Base-by-base conservation (phyloP, 2,329 filamentous ascomycete species). In the Sclerotinia borealis region DNA sequence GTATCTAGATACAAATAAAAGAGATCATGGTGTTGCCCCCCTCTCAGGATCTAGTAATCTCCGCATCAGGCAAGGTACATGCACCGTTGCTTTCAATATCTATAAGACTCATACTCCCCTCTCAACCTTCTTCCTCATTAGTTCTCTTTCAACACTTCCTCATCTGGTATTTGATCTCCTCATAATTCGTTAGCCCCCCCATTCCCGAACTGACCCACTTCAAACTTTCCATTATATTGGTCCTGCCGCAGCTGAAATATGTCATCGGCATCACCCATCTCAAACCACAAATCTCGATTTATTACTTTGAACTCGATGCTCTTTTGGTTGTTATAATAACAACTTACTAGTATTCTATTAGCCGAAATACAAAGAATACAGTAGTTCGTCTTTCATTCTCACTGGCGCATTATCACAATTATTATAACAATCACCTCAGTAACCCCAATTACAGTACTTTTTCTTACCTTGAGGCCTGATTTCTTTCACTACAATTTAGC, bases 21-120 rank as follows among this genome's bases (percentile, higher is more conserved):
- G n/a, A n/a, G n/a, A n/a, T 48, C 45, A 11, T 34, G 8, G 2
- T 27, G n/a, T 10, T 27, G 4, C 11, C 25, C 55, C 43, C 54
- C 54, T 27, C 25, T 8, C n/a, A n/a, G 41, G 48, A 27, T 48
- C 48, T 59, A 48, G 55, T 41, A 27, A 41, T 41, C 41, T 9
- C 55, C 25, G 55, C 19, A 59, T 48, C 41, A 37, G 41, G 41
- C 55, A 59, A 59, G 55, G 55, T 48, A 29, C 36, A 25, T 31
- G 25, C 37, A 58, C 39, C 39, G 54, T 25, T 6, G 22, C 37
- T 45, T 58, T 45, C 37, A 34, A 41, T 15, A 34, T 4, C 15
- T 45, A 58, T 47, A 58, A 58, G 17, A 2, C 6, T 43, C 27
- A 17, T 7, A 22, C 17, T 25, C 39, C 2, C n/a, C 15, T 58